These are phyloP conservation scores for Phaseolus lunatus DNA, from an alignment of 306 rosid species.

Conservation along the genomic window DNA sequence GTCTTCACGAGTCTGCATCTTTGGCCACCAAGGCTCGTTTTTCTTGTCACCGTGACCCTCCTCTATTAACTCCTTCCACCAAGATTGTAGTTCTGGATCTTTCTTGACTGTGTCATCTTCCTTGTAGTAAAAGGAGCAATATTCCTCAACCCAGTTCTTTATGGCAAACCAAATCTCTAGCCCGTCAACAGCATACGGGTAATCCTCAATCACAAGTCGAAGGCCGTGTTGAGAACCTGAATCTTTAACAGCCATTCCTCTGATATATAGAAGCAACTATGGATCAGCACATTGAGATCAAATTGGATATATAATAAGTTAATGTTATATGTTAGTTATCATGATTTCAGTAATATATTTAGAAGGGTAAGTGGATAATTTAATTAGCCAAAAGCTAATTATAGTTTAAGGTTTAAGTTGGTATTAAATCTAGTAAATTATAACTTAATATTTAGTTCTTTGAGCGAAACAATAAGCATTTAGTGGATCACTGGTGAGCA, in stretches of 20 bases:
- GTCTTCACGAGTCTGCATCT: conserved; percentile 53
- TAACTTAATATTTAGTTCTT: too few relatives aligned
- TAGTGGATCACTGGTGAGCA: background rate
- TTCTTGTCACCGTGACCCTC: conserved; percentile 71
- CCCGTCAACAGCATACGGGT: conserved; percentile 74
- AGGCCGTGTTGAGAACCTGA: conserved; percentile 49
- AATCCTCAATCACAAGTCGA: conserved; percentile 56
- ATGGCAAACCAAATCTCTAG: conserved; percentile 70
- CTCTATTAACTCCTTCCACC: conserved; percentile 71
- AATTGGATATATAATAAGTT: background rate
- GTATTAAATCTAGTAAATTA: too few relatives aligned
- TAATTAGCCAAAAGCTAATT: too few relatives aligned
- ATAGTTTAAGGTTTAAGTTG: too few relatives aligned
- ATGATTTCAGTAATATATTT: too few relatives aligned
- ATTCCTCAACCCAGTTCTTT: conserved; percentile 61
- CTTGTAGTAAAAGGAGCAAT: conserved; percentile 59
- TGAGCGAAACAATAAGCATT: too few relatives aligned
- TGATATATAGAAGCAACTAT: conserved; percentile 43
- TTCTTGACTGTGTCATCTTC: conserved; percentile 37
- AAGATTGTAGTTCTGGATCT: conserved; percentile 58
- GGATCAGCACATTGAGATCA: conserved; percentile 22
- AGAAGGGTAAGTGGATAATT: too few relatives aligned
- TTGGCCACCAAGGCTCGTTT: conserved; percentile 72
- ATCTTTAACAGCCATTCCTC: conserved; percentile 66
- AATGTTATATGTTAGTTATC: background rate